Conservation (phyloP, 2,329 filamentous ascomycete species). For the Grosmannia huntii region DNA sequence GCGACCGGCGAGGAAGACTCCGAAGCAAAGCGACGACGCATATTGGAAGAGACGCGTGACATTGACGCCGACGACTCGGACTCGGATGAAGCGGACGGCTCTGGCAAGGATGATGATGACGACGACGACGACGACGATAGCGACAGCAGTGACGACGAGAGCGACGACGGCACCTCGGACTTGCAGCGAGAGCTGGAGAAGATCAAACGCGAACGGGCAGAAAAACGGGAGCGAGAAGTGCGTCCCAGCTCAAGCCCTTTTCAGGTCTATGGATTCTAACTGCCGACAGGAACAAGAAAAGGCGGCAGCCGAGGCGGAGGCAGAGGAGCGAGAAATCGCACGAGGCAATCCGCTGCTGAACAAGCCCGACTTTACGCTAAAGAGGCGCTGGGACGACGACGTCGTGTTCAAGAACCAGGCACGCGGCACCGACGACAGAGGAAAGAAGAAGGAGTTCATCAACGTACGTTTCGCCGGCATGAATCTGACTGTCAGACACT, state of each 20-base stretch:
- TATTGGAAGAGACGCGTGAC: slow-evolving; percentile 77
- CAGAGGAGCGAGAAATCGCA: slow-evolving; percentile 78
- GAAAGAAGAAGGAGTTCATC: slow-evolving; percentile 85
- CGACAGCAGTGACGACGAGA: slow-evolving; percentile 57
- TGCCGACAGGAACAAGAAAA: slow-evolving; percentile 58
- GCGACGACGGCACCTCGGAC: slow-evolving; percentile 73
- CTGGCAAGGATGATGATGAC: slow-evolving; percentile 62
- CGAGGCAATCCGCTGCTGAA: slow-evolving; percentile 88
- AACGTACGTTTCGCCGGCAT: slow-evolving; percentile 48
- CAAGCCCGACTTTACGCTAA: slow-evolving; percentile 76
- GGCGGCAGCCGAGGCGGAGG: slow-evolving; percentile 68
- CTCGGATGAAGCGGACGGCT: slow-evolving; percentile 43
- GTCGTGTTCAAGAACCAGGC: slow-evolving; percentile 99
- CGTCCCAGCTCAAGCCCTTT: not conserved
- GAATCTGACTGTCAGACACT: not conserved
- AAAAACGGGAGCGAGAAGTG: slow-evolving; percentile 64
- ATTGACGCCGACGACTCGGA: slow-evolving; percentile 65
- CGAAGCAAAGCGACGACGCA: slow-evolving; percentile 71
- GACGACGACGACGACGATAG: slow-evolving; percentile 44
- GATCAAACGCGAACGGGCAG: slow-evolving; percentile 76
- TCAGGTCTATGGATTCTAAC: not conserved
- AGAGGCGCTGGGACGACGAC: slow-evolving; percentile 93
- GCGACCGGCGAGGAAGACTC: slow-evolving; percentile 42
- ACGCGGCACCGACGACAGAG: slow-evolving; percentile 81
- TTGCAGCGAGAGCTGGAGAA: slow-evolving; percentile 88